phyloP scores from a whole-genome alignment of 148 eudicot species.

The Tetragonia tetragonoides region DNA sequence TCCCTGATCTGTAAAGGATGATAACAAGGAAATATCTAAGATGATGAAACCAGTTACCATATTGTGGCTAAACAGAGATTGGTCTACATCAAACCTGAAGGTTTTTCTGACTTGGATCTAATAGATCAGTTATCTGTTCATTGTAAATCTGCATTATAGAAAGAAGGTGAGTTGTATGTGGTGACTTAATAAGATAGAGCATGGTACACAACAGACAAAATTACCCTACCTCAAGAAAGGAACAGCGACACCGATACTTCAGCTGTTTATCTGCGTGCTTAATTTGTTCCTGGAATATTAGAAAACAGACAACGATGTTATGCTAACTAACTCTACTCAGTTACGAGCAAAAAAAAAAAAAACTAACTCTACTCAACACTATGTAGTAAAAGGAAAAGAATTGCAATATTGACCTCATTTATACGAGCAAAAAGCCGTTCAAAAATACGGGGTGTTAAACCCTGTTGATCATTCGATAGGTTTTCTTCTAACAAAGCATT shows the following conservation, averaged over 20 bases:
- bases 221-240: conserved; percentile 83
- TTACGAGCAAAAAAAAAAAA: too few relatives aligned
- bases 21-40: conserved; percentile 12
- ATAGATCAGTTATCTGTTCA: conserved; percentile 88
- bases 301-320: conserved; percentile 6
- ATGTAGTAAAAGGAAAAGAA: not conserved
- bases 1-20: conserved; percentile 67
- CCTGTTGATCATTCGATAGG: conserved; percentile 63
- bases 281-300: conserved; percentile 60
- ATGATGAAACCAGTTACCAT: conserved; percentile 8
- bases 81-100: conserved; percentile 61
- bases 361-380: not conserved
- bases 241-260: conserved; percentile 85
- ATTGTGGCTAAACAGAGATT: conserved; percentile 15
- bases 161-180: conserved; percentile 1
- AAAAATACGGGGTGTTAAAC: conserved; percentile 90
- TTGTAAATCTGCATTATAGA: conserved; percentile 68
- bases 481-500: conserved; percentile 78
- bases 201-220: not conserved
- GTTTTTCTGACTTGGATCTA: conserved; percentile 84
- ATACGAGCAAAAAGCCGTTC: conserved; percentile 74
- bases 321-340: too few relatives aligned
- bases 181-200: not conserved
- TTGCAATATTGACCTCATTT: conserved; percentile 52
- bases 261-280: conserved; percentile 82